Percentiles rank a stretch among this genome's conserved stretches.
phyloP scores from a whole-genome alignment of 2,329 filamentous ascomycete genomes.

The Peltaster fructicola region DNA sequence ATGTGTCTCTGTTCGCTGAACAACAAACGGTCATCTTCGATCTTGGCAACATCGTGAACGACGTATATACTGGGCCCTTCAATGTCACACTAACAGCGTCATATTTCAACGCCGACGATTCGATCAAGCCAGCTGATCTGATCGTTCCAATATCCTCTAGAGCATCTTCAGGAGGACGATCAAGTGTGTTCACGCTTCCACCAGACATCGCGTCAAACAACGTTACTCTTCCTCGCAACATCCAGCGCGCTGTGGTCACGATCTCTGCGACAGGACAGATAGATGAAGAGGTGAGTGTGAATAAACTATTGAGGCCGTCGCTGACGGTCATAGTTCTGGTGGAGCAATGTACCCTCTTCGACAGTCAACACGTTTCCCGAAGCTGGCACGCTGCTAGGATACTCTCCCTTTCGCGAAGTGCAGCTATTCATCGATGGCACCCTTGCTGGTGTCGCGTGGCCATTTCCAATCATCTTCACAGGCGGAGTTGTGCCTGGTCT shows the following conservation, averaged over 20 bases:
- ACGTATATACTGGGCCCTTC: constrained; percentile 54
- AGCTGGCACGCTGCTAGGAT: constrained; percentile 42
- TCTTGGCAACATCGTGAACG: constrained; percentile 53
- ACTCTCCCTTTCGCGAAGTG: constrained; percentile 60
- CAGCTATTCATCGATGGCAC: constrained; percentile 57
- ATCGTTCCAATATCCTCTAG: constrained; percentile 49
- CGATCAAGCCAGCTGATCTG: constrained; percentile 36
- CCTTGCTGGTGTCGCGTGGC: constrained; percentile 61
- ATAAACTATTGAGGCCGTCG: no score
- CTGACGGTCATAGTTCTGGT: constrained; percentile 46
- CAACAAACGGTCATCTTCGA: constrained; percentile 66
- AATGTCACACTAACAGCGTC: constrained; percentile 58
- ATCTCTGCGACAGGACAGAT: constrained; percentile 63
- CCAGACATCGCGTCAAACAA: constrained; percentile 40
- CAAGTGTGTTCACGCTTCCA: constrained; percentile 53
- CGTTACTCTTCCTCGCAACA: constrained; percentile 47
- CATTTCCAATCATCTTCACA: constrained; percentile 67
- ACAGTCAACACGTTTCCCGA: constrained; percentile 41
- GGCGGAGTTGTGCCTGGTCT: constrained; percentile 61
- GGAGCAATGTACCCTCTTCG: constrained; percentile 53
- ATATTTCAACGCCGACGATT: constrained; percentile 41
- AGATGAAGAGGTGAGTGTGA: constrained; percentile 51
- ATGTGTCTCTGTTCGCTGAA: constrained; percentile 47
- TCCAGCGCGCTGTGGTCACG: constrained; percentile 52
- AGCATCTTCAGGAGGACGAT: constrained; percentile 29